Conservation (phyloP, 345 rosid species). For the Citrus inodora region DNA sequence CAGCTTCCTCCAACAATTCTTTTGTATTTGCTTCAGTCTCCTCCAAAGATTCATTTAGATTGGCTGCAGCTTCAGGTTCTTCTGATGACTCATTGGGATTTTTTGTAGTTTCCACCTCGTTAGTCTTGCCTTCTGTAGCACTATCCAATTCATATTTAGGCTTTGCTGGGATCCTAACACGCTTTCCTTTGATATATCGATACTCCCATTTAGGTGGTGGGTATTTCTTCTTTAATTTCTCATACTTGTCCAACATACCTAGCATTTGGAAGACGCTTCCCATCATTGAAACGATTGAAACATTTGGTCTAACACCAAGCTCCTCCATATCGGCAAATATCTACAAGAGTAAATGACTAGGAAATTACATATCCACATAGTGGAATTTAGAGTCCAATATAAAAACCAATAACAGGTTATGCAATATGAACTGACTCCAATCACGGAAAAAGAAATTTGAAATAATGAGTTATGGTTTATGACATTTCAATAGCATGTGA, state of each 20-base stretch:
- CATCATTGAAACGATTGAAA: slow-evolving; percentile 62
- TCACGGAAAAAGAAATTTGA: neutral
- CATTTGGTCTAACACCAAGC: slow-evolving; percentile 67
- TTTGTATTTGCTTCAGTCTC: neutral
- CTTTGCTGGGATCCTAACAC: slow-evolving; percentile 59
- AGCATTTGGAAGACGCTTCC: slow-evolving; percentile 64
- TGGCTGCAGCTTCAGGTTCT: neutral
- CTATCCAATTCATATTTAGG: neutral
- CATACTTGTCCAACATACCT: slow-evolving; percentile 67
- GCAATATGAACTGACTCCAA: slow-evolving; percentile 1
- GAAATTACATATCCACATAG: slow-evolving; percentile 4
- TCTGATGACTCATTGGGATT: slow-evolving; percentile 3
- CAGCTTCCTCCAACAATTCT: neutral
- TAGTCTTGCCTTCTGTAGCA: neutral
- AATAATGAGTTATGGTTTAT: neutral
- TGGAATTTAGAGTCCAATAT: neutral
- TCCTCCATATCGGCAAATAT: slow-evolving; percentile 99
- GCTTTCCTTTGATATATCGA: slow-evolving; percentile 79
- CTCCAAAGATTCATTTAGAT: neutral
- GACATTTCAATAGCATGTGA: neutral
- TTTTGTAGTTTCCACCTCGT: neutral
- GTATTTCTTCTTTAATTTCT: slow-evolving; percentile 64
- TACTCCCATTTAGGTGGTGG: slow-evolving; percentile 83
- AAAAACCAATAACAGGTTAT: neutral
- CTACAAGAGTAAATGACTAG: slow-evolving; percentile 27